Evolutionary conservation across 2,329 filamentous ascomycete genomes (phyloP).

Genomic region (Pseudocercospora fuligena): DNA sequence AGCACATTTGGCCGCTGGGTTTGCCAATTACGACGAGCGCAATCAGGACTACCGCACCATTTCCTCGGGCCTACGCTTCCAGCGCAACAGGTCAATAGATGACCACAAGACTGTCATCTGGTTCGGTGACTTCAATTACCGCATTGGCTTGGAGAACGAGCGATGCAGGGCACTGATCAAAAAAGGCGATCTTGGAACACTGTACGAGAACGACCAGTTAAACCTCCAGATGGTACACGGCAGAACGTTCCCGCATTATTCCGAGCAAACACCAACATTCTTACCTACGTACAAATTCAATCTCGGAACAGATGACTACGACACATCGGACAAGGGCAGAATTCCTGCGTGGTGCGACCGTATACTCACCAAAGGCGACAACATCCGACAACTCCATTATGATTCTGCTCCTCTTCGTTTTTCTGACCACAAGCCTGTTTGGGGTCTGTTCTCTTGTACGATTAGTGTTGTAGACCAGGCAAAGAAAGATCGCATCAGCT

Average conservation of each 20-base stretch:
- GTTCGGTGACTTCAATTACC: constrained; percentile 98
- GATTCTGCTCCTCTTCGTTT: constrained; percentile 81
- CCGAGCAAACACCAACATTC: constrained; percentile 85
- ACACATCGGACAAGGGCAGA: constrained; percentile 91
- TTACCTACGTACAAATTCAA: constrained; percentile 96
- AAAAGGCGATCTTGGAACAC: constrained; percentile 71
- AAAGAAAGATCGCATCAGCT: constrained; percentile 72
- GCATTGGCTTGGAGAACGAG: constrained; percentile 83
- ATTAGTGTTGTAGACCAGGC: constrained; percentile 80
- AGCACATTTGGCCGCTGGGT: constrained; percentile 92
- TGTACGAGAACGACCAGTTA: constrained; percentile 94
- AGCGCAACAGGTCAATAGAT: constrained; percentile 86
- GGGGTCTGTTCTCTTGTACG: constrained; percentile 82
- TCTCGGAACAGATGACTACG: constrained; percentile 83
- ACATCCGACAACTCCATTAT: constrained; percentile 82
- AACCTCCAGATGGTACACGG: constrained; percentile 97
- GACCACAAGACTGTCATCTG: constrained; percentile 92
- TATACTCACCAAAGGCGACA: constrained; percentile 82
- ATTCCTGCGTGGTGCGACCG: constrained; percentile 98
- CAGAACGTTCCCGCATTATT: constrained; percentile 87
- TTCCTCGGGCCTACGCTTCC: constrained; percentile 83
- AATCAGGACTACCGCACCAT: constrained; percentile 94
- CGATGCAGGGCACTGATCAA: constrained; percentile 75
- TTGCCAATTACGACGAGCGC: constrained; percentile 93
- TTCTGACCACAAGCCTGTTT: constrained; percentile 96